Percentiles rank a stretch among this genome's conserved stretches.
phyloP scores from a whole-genome alignment of 768 basidiomycete species.

The Termitomyces sp. region DNA sequence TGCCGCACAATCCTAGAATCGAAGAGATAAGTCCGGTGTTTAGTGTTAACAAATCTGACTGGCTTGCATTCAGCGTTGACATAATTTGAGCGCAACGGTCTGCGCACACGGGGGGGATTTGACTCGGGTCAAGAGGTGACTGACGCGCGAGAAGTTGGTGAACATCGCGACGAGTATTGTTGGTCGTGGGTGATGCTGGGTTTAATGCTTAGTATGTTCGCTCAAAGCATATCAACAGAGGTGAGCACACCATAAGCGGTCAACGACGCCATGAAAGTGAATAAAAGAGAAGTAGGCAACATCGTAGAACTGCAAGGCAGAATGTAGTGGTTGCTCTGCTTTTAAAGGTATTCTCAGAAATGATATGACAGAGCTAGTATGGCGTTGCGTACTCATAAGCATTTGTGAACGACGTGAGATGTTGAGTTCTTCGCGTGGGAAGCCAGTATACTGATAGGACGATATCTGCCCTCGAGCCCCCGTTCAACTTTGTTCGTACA shows the following conservation, averaged over 20 bases:
- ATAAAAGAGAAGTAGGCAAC: neutral
- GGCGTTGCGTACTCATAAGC: no score
- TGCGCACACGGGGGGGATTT: slow-evolving; percentile 2
- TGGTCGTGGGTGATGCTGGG: neutral
- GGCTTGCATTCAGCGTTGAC: neutral
- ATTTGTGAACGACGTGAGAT: neutral
- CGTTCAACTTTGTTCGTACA: neutral
- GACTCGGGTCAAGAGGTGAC: neutral
- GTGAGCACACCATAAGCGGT: neutral
- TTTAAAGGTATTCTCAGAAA: neutral
- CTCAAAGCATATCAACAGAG: neutral
- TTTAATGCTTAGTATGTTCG: neutral
- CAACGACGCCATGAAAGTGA: neutral
- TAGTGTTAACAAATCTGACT: no score
- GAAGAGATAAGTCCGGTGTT: no score
- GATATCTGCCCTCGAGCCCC: neutral
- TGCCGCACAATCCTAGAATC: neutral
- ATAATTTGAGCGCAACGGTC: neutral
- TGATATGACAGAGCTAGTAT: neutral
- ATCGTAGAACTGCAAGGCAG: neutral
- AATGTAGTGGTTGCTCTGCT: neutral
- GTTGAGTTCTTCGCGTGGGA: neutral
- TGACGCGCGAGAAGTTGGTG: slow-evolving; percentile 9
- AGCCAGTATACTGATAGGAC: neutral
- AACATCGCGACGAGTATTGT: neutral